These are phyloP conservation scores for Gleditsia sinensis DNA, from an alignment of 306 rosid species.

Conservation along the genomic window DNA sequence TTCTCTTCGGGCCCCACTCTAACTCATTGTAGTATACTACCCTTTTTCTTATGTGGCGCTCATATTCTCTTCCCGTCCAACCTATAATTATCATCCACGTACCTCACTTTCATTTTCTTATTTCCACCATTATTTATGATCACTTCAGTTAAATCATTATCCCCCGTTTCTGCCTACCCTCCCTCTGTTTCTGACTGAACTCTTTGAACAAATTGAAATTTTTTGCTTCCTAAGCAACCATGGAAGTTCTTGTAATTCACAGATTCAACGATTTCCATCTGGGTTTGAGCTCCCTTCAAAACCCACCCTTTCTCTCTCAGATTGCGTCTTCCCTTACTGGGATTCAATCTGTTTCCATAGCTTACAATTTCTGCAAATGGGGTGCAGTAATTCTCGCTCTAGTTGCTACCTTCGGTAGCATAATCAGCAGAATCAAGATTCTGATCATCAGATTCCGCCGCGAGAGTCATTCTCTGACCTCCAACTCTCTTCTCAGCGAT, in stretches of 20 bases:
- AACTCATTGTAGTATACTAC: neutral
- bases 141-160: neutral
- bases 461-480: slow-evolving; percentile 26
- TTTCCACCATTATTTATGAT: neutral
- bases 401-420: slow-evolving; percentile 64
- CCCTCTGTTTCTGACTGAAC: neutral
- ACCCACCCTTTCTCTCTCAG: slow-evolving; percentile 38
- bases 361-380: slow-evolving; percentile 71
- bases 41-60: slow-evolving; percentile 25
- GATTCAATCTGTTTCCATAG: slow-evolving; percentile 39
- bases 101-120: neutral
- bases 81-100: slow-evolving; percentile 41
- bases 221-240: slow-evolving; percentile 16
- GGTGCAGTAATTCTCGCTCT: slow-evolving; percentile 78
- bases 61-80: neutral
- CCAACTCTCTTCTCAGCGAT: slow-evolving; percentile 25
- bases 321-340: slow-evolving; percentile 41
- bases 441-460: slow-evolving; percentile 43
- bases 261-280: slow-evolving; percentile 54
- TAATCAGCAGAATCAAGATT: slow-evolving; percentile 56
- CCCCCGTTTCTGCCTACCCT: neutral
- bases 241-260: slow-evolving; percentile 79
- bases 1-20: neutral
- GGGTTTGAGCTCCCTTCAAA: slow-evolving; percentile 47
- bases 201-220: neutral